Evolutionary conservation across 495 filamentous ascomycete species (phyloP).

Genomic region (Aspergillus diversus): DNA sequence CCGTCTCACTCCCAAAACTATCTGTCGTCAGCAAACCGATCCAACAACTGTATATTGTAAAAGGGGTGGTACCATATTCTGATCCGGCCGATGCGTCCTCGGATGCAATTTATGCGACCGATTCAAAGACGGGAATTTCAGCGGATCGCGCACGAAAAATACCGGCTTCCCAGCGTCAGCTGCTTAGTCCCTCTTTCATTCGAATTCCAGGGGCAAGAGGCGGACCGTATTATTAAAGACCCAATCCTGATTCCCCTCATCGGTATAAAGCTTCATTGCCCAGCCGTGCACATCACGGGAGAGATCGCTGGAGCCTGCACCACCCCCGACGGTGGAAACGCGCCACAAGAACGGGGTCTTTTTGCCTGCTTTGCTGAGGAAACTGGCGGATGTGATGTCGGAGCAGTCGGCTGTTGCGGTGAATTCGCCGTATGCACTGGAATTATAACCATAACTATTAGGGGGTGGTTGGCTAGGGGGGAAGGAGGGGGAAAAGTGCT

Average conservation of each 20-base stretch:
- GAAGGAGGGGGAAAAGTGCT: too few species aligned
- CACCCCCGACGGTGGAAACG: constrained; percentile 63
- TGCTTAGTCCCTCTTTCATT: too few species aligned
- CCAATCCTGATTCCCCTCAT: constrained; percentile 72
- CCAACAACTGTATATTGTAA: too few species aligned
- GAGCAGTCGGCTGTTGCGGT: too few species aligned
- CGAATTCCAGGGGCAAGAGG: too few species aligned
- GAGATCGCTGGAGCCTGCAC: constrained; percentile 62
- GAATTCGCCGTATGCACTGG: too few species aligned
- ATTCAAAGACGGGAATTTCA: constrained; percentile 61
- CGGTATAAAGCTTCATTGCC: constrained; percentile 70
- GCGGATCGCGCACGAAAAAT: constrained; percentile 59
- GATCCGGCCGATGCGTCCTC: constrained; percentile 47
- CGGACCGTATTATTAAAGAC: constrained; percentile 56
- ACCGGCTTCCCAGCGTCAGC: constrained; percentile 35
- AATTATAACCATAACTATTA: too few species aligned
- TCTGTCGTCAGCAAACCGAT: too few species aligned
- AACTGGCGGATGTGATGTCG: too few species aligned
- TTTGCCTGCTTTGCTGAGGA: constrained; percentile 49
- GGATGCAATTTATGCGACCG: constrained; percentile 56
- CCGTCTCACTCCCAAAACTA: too few species aligned
- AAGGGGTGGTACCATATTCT: constrained; percentile 45
- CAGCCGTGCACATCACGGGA: constrained; percentile 63
- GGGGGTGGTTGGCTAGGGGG: too few species aligned
- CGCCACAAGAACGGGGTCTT: constrained; percentile 59